Evolutionary conservation across 768 basidiomycete species (phyloP), one percentile per base, ranked within the genome.

Genomic region (Boletus edulis): DNA sequence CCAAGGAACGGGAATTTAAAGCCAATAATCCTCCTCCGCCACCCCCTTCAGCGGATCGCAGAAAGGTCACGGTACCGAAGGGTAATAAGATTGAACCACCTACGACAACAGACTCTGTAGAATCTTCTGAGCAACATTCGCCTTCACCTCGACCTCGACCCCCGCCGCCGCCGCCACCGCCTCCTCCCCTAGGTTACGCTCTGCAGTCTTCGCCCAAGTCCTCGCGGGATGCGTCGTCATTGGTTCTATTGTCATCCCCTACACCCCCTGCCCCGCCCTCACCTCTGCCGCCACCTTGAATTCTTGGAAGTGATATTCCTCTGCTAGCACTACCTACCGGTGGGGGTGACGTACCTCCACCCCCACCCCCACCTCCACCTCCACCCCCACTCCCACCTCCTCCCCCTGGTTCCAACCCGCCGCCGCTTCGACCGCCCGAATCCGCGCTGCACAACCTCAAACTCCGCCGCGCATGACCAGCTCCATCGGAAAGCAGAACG

Each of bases 1-100:
- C 82, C 5, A 72, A 72, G 54, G 89, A 91, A 69, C 81, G 83
- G 62, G 85, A 85, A 59, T 90, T 85, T 72, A 91, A 92, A 66
- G 75, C 76, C 3, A 80, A 79, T 47, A 81, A 83, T 34, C 72
- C 84, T 0, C 86, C 87, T 9, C 86, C 84, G 0, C 87, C 85
- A 0, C 81, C 84, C 0, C 84, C 85, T 15, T 73, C 78, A 10
- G 44, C 37, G 20, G 57, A 52, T 38, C 51, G 46, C 37, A 49
- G 46, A 45, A 55, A 55, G 52, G 39, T 40, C 22, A 52, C 54
- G 9, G 39, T 53, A 13, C 49, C 47, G 9, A 61, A 54, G 40
- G 59, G 51, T 5, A 46, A 39, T 27, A 61, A 42, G 44, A n/a
- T 43, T 1, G 60, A 56, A 29, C 22, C 29, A 29, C 8, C 29